Evolutionary conservation across 129 eudicot genomes (phyloP).

Genomic region (Erigeron canadensis): DNA sequence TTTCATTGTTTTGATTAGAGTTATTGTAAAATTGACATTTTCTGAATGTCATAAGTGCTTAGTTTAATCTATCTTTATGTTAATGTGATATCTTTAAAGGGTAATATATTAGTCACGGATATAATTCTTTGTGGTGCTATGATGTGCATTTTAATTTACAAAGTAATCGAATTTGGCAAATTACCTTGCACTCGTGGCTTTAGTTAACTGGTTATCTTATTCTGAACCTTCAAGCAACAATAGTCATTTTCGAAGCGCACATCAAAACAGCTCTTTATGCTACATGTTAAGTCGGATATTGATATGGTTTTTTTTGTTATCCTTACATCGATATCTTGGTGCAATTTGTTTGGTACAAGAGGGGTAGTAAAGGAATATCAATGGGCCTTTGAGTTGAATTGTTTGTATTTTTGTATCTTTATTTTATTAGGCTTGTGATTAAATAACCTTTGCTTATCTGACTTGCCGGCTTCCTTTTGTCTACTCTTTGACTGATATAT

Average conservation of each 20-base stretch:
- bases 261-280: neutral
- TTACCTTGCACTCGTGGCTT: neutral
- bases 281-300: neutral
- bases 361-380: slow-evolving; percentile 25
- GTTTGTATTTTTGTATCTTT: slow-evolving; percentile 22
- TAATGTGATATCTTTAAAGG: slow-evolving; percentile 1
- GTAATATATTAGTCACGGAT: neutral
- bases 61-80: neutral
- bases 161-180: neutral
- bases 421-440: slow-evolving; percentile 9
- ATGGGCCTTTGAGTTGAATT: slow-evolving; percentile 20
- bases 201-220: neutral
- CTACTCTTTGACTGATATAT: slow-evolving; percentile 32
- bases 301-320: neutral
- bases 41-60: neutral
- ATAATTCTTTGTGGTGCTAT: neutral
- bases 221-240: neutral
- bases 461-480: slow-evolving; percentile 34
- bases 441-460: slow-evolving; percentile 22
- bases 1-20: neutral
- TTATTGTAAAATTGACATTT: neutral
- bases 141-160: neutral
- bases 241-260: neutral
- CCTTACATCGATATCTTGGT: neutral
- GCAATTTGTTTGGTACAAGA: neutral